These are phyloP conservation scores for Amanita phalloides DNA, from an alignment of 768 basidiomycete species.

Conservation along the genomic window DNA sequence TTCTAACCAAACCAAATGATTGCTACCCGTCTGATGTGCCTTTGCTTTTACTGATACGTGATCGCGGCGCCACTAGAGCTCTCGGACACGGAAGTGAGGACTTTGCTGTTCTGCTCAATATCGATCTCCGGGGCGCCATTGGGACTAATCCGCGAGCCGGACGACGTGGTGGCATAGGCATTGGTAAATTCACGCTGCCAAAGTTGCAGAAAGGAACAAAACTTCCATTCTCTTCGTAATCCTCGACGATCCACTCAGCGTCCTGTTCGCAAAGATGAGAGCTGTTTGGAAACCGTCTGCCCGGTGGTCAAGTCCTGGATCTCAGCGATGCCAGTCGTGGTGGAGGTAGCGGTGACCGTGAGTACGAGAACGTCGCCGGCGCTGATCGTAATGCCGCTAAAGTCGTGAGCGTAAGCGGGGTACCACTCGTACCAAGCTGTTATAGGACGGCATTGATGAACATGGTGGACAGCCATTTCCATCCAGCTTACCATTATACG, in stretches of 20 bases:
- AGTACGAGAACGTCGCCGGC: not conserved
- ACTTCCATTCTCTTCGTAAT: constrained; percentile 14
- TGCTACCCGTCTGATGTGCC: not conserved
- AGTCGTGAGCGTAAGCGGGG: not conserved
- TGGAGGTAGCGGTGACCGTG: not conserved
- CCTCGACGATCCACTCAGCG: constrained; percentile 29
- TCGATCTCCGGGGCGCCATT: not conserved
- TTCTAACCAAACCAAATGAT: not conserved
- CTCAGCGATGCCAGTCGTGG: not conserved
- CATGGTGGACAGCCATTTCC: no score
- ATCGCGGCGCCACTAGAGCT: not conserved
- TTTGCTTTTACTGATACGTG: not conserved
- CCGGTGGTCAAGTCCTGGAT: not conserved
- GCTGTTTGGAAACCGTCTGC: constrained; percentile 13
- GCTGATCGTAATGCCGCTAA: not conserved
- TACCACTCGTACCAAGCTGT: constrained; percentile 1
- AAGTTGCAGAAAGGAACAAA: not conserved
- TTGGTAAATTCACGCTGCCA: not conserved
- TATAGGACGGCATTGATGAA: no score
- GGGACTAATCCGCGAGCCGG: not conserved
- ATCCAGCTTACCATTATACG: not conserved
- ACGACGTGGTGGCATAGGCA: not conserved
- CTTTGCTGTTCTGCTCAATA: not conserved
- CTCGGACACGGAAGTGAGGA: not conserved
- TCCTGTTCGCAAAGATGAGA: constrained; percentile 24